Percentiles rank a stretch among this genome's conserved stretches.
These are phyloP conservation scores for Lupinus albus DNA, from an alignment of 306 rosid genomes.

Conservation along the genomic window DNA sequence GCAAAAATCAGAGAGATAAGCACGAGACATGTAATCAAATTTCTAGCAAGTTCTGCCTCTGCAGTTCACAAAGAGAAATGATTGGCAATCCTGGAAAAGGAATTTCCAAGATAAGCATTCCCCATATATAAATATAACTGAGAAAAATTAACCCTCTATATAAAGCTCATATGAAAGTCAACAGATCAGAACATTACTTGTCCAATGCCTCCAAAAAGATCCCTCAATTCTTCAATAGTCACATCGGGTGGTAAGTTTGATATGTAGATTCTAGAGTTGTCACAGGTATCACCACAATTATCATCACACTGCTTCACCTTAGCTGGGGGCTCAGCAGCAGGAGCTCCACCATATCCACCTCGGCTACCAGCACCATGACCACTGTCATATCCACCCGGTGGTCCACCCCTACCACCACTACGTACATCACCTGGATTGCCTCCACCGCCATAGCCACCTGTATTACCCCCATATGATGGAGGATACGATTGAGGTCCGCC, in stretches of 20 bases:
- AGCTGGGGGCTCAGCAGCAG: constrained; percentile 53
- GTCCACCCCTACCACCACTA: constrained; percentile 64
- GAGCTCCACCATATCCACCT: constrained; percentile 72
- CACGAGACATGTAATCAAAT: background rate
- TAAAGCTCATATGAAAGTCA: constrained; percentile 37
- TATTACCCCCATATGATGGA: constrained; percentile 78
- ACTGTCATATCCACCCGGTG: constrained; percentile 55
- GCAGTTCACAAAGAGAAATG: background rate
- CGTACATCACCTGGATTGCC: constrained; percentile 58
- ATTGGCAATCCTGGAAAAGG: background rate
- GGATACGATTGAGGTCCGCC: constrained; percentile 86
- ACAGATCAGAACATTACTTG: constrained; percentile 67
- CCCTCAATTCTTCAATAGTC: constrained; percentile 83
- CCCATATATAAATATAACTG: background rate
- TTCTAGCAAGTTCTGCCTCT: background rate
- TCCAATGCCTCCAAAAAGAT: constrained; percentile 99
- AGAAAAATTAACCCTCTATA: background rate
- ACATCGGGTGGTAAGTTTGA: constrained; percentile 95
- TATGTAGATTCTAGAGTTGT: constrained; percentile 94
- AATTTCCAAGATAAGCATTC: constrained; percentile 6
- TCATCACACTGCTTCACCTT: constrained; percentile 92
- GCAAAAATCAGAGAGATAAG: background rate
- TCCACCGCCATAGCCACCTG: constrained; percentile 63
- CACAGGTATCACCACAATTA: constrained; percentile 83
- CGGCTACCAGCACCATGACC: constrained; percentile 63